Base-by-base conservation (phyloP, 2,329 filamentous ascomycete genomes). In the Neophaeococcomyces aloes region DNA sequence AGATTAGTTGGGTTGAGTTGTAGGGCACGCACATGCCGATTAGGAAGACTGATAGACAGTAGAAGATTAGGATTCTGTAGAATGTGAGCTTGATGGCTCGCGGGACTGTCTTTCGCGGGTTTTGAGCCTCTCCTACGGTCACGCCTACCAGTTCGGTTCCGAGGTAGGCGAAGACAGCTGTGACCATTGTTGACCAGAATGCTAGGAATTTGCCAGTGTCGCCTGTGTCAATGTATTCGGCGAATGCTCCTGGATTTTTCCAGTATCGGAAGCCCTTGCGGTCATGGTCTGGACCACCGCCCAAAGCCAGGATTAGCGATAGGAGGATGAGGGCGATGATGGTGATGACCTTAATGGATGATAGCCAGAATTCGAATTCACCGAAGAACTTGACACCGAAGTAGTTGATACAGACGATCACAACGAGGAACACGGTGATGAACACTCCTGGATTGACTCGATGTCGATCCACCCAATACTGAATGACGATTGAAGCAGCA, bases 21-120 rank as follows among this genome's bases (percentile, higher is more conserved):
- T 83, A 88, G 1, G 82, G 81, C 3, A 89, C 80, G 40, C 82
- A 71, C 72, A 86, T 84, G 57, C 83, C 83, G 43, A 89, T 68
- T 40, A 88, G 71, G 41, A 89, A 72, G 29, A 87, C 81, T 17
- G 75, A 79, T 46, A 86, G 62, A 55, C 79, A 72, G 69, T 89
- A 89, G 70, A 89, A 89, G 66, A 88, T 68, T 52, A 86, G 64
- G 60, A 89, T 88, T 46, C 84, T 83, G 68, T 76, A 88, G 64
- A 88, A 88, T 53, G 83, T 87, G 38, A 86, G 71, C 60, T 79
- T 82, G 69, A 87, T 87, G 42, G 83, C 83, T 47, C 79, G 76
- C 5, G 84, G 84, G 48, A 89, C 79, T 13, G 79, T 83, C 61
- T 76, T 77, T 58, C 83, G 78, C 1, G 84, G 84, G 64, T 87